A percentile compares a stretch with the other conserved stretches of the same genome.
These are phyloP conservation scores for Talaromyces ruber DNA, from an alignment of 495 filamentous ascomycete genomes.

Conservation along the genomic window DNA sequence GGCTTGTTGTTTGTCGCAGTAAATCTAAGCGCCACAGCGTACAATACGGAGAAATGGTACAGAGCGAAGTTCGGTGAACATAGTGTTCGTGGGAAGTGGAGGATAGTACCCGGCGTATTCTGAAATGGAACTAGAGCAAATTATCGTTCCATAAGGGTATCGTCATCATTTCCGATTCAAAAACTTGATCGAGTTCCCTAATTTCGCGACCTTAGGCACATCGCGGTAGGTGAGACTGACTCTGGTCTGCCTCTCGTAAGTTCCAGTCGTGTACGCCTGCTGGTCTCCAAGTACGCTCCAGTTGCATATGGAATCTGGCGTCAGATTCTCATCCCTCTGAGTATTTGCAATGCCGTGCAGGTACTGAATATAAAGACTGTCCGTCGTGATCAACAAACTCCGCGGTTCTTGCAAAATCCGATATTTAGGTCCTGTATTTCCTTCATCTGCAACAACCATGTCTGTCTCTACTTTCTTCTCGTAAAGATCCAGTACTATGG, in stretches of 20 bases:
- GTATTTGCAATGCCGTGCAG: conserved; percentile 70
- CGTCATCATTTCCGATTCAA: conserved; percentile 36
- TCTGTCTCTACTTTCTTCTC: conserved; percentile 31
- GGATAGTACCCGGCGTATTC: conserved; percentile 76
- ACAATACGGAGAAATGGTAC: conserved; percentile 75
- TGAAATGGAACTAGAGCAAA: conserved; percentile 17
- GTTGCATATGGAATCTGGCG: conserved; percentile 62
- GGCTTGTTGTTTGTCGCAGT: conserved; percentile 63
- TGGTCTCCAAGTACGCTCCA: conserved; percentile 68
- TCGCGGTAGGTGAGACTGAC: conserved; percentile 90
- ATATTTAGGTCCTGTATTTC: conserved; percentile 34
- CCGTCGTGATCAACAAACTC: conserved; percentile 68
- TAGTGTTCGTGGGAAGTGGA: conserved; percentile 58
- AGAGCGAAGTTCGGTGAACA: conserved; percentile 64
- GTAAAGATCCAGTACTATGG: conserved; percentile 72
- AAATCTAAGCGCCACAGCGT: conserved; percentile 80
- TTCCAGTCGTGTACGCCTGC: conserved; percentile 46
- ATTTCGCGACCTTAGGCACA: conserved; percentile 75
- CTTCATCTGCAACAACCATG: conserved; percentile 21
- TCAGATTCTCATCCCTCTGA: conserved; percentile 49
- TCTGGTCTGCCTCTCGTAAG: conserved; percentile 55
- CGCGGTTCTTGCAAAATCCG: conserved; percentile 82
- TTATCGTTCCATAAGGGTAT: background rate
- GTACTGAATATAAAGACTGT: conserved; percentile 58
- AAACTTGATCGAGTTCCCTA: conserved; percentile 58